A percentile compares a stretch with the other conserved stretches of the same genome.
Conservation (phyloP, 768 basidiomycete genomes). For the Lentinula sp. region DNA sequence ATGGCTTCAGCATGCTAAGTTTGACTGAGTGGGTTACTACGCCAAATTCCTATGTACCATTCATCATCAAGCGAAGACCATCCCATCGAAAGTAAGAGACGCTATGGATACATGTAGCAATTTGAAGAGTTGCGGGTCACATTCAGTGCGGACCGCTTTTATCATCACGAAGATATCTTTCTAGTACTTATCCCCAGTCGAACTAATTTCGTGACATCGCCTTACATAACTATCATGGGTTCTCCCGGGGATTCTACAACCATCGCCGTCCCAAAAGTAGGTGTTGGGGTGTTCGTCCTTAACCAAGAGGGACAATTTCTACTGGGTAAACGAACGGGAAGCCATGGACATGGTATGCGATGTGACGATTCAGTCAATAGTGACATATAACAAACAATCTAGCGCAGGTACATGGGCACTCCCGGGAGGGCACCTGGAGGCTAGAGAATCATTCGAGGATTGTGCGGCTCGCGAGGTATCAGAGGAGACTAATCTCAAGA, state of each 20-base stretch:
- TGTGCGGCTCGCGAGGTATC: constrained; percentile 1
- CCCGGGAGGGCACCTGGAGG: constrained; percentile 2
- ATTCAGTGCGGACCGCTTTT: no score
- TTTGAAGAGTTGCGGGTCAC: no score
- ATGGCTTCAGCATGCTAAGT: no score
- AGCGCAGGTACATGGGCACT: constrained; percentile 1
- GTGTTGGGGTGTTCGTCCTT: constrained; percentile 1
- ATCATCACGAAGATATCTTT: no score
- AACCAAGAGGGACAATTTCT: background rate
- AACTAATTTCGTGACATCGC: background rate
- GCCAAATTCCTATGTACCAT: no score
- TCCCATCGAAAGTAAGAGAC: no score
- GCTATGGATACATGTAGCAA: no score
- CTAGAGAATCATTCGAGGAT: background rate
- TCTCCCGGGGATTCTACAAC: background rate
- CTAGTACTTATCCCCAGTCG: no score
- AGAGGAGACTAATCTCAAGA: constrained; percentile 1
- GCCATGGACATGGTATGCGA: background rate
- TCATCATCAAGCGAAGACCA: no score
- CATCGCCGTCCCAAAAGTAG: background rate
- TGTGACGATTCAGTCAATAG: background rate
- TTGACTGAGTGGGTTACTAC: no score
- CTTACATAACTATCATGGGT: background rate
- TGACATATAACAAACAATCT: background rate
- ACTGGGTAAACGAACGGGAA: background rate